Percentiles rank a stretch among this genome's conserved stretches.
Conservation (phyloP, 768 basidiomycete genomes). For the Collybia nuda region DNA sequence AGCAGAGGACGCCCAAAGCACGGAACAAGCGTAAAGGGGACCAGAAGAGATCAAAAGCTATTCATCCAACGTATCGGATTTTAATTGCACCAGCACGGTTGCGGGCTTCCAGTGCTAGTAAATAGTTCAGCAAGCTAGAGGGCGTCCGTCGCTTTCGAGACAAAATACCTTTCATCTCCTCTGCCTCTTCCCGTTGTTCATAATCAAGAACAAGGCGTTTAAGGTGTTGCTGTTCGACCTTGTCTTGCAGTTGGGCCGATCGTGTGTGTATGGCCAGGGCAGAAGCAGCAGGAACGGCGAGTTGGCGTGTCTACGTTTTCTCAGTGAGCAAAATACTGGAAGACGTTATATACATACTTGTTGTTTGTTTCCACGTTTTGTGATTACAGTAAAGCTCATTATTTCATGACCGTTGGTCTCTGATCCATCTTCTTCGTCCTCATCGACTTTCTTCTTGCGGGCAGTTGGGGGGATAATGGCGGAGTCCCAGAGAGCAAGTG, state of each 20-base stretch:
- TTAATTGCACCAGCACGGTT: constrained; percentile 69
- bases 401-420: constrained; percentile 39
- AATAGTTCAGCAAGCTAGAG: background rate
- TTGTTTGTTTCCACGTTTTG: constrained; percentile 92
- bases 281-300: constrained; percentile 87
- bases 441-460: constrained; percentile 66
- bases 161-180: constrained; percentile 69
- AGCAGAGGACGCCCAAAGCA: too few relatives aligned
- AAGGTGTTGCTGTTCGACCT: constrained; percentile 94
- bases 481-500: constrained; percentile 86
- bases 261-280: constrained; percentile 89
- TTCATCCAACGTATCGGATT: constrained; percentile 70
- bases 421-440: constrained; percentile 50
- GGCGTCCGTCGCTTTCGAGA: background rate
- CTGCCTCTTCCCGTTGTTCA: constrained; percentile 85
- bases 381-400: constrained; percentile 93
- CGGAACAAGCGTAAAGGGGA: too few relatives aligned
- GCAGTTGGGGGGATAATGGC: constrained; percentile 68
- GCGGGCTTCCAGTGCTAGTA: constrained; percentile 65
- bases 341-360: constrained; percentile 52
- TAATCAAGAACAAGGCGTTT: constrained; percentile 94
- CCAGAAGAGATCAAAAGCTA: background rate
- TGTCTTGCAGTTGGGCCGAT: constrained; percentile 89
- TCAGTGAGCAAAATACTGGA: constrained; percentile 9
- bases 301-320: constrained; percentile 67